A percentile compares a stretch with the other conserved stretches of the same genome.
phyloP scores from a whole-genome alignment of 345 rosid species.

The Citrus glauca region DNA sequence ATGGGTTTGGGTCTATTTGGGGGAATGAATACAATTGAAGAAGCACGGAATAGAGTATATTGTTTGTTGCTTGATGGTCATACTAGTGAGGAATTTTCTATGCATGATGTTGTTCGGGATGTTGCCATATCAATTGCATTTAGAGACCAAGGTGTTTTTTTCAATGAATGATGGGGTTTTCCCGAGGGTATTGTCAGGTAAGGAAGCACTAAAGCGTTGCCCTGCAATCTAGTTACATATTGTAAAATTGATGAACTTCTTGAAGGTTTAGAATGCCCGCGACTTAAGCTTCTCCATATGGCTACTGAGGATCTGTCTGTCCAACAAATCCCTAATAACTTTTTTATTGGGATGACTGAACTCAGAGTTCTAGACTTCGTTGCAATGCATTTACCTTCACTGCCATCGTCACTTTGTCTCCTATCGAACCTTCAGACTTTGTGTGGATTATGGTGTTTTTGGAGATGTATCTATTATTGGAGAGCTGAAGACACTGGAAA shows the following conservation, averaged over 20 bases:
- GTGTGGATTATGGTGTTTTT: not conserved
- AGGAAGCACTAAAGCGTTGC: not conserved
- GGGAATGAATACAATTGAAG: not conserved
- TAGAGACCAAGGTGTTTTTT: not conserved
- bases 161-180: not conserved
- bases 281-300: not conserved
- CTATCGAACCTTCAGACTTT: constrained; percentile 14
- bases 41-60: not conserved
- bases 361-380: constrained; percentile 19
- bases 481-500: constrained; percentile 10
- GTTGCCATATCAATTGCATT: constrained; percentile 19
- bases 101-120: not conserved
- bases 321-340: not conserved
- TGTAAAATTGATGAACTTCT: not conserved
- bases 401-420: constrained; percentile 10
- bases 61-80: constrained; percentile 12
- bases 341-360: constrained; percentile 14
- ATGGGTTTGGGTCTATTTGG: constrained; percentile 26
- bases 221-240: not conserved
- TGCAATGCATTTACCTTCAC: not conserved
- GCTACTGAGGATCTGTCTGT: rapidly evolving
- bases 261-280: constrained; percentile 14
- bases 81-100: not conserved
- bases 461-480: not conserved
- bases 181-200: not conserved